Base-by-base conservation (phyloP, 179 eudicot genomes). In the Silene vulgaris region DNA sequence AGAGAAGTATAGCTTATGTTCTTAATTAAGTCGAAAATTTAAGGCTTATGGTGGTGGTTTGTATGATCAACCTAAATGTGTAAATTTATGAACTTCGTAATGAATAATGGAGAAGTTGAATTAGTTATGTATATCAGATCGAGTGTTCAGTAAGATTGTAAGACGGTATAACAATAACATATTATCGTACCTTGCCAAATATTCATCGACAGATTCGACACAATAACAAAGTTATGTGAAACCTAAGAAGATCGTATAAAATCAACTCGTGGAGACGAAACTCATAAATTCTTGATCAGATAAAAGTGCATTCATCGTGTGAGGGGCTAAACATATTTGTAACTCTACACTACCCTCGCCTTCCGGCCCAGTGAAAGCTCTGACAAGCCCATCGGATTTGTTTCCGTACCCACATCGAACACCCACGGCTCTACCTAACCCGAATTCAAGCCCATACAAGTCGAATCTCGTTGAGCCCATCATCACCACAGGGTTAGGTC, bases 371-470 rank as follows among this genome's bases (percentile, higher is more conserved):
- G 82, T 78, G 72, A 66, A 82, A 5, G 80, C 30, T 9, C 82
- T 85, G 0, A 81, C 66, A 50, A 78, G 76, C 75, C 90, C 88
- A 45, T 78, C 81, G 21, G 3, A 17, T 73, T 85, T 85, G 43
- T 81, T 77, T 2, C 64, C 62, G 5, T 1, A 37, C 0, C 90
- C 87, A 8, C 81, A 80, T 29, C 84, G 65, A 72, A 81, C 79
- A 1, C 78, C 86, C 69, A 82, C 76, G 17, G 90, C 84, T 35
- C 78, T 80, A 26, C 88, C 90, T 77, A 79, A 76, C 16, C 89
- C 87, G 11, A 87, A 85, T 5, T 85, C 84, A 20, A 45, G 65
- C 0, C 83, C 84, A 35, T 88, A 88, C 72, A 82, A 65, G 32
- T 81, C 37, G 56, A 80, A 79, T 80, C 81, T 73, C 0, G 87